Conservation (phyloP, 768 basidiomycete species). For the Mycena haematopus region DNA sequence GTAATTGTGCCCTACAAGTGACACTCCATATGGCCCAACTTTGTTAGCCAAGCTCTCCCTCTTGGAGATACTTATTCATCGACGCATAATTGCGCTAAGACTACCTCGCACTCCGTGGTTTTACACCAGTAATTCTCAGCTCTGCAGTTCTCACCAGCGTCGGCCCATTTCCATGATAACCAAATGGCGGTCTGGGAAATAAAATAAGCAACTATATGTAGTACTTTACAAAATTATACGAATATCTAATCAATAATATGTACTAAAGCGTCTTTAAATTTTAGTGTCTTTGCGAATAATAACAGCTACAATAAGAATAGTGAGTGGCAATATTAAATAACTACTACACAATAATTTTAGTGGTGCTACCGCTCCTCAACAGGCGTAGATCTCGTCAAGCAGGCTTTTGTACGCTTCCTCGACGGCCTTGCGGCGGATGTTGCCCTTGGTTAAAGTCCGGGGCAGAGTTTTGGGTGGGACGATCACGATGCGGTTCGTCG, state of each 20-base stretch:
- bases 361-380: background rate
- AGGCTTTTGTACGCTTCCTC: conserved; percentile 50
- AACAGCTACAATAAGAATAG: conserved; percentile 18
- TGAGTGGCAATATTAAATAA: conserved; percentile 1
- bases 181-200: too few relatives aligned
- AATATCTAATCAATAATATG: background rate
- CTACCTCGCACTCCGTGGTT: conserved; percentile 14
- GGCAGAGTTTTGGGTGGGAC: conserved; percentile 56
- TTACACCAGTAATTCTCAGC: background rate
- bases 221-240: conserved; percentile 16
- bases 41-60: background rate
- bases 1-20: background rate
- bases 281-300: conserved; percentile 16
- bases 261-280: too few relatives aligned
- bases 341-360: conserved; percentile 16
- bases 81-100: background rate
- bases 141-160: background rate
- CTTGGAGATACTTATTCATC: background rate
- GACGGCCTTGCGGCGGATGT: conserved; percentile 59
- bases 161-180: background rate
- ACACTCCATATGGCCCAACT: conserved; percentile 15
- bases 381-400: conserved; percentile 50
- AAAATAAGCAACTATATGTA: background rate
- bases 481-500: conserved; percentile 50
- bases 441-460: conserved; percentile 63